These are phyloP conservation scores for Hyaloscypha hepaticicola DNA, from an alignment of 495 filamentous ascomycete genomes.

Conservation along the genomic window DNA sequence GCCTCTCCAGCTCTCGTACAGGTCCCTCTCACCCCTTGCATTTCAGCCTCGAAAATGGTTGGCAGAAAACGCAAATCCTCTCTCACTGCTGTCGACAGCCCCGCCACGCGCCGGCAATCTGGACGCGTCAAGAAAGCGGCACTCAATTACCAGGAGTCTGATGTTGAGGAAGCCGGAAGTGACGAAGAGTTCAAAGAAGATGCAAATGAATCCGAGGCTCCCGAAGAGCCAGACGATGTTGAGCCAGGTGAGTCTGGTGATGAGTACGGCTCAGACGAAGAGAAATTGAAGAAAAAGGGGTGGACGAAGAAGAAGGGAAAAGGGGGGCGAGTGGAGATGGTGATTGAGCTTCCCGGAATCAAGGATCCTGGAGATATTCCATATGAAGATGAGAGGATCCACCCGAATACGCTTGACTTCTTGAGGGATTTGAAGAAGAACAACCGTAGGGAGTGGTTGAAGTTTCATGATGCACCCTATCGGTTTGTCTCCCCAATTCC, in stretches of 20 bases:
- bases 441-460: slow-evolving; percentile 81
- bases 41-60: background rate
- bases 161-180: slow-evolving; percentile 7
- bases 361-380: slow-evolving; percentile 62
- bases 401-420: slow-evolving; percentile 81
- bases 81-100: background rate
- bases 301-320: slow-evolving; percentile 13
- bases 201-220: background rate
- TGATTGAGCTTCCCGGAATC: slow-evolving; percentile 69
- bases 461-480: slow-evolving; percentile 37
- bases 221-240: slow-evolving; percentile 6
- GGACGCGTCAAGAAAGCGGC: slow-evolving; percentile 18
- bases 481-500: slow-evolving; percentile 41
- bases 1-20: background rate
- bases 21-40: background rate
- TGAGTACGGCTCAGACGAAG: slow-evolving; percentile 25
- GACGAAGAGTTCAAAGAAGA: slow-evolving; percentile 13
- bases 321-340: slow-evolving; percentile 32
- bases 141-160: slow-evolving; percentile 15
- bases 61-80: slow-evolving; percentile 13
- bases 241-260: background rate
- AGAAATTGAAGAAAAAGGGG: slow-evolving; percentile 21
- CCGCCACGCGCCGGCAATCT: slow-evolving; percentile 14
- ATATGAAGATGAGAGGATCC: slow-evolving; percentile 68
- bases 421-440: slow-evolving; percentile 71